These are phyloP conservation scores for Malassezia psittaci DNA, from an alignment of 1,284 basidiomycete genomes.

Conservation along the genomic window DNA sequence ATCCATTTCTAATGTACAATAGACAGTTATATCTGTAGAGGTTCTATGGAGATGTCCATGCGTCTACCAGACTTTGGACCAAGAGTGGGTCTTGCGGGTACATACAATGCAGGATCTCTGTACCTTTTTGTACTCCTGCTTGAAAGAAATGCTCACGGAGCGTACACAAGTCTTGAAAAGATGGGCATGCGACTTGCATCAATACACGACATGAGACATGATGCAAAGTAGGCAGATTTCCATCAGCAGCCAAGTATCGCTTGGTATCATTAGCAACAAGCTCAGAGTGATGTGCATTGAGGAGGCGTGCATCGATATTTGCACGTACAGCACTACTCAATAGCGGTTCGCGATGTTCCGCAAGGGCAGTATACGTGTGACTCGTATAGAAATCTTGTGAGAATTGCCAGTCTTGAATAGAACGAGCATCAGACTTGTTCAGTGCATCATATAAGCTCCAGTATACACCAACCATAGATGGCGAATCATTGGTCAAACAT, in stretches of 20 bases:
- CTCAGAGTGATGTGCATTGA: neutral
- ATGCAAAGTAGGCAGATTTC: too few species aligned
- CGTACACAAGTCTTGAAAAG: neutral
- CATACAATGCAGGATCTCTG: slow-evolving; percentile 1
- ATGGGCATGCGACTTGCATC: neutral
- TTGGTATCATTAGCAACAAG: too few species aligned
- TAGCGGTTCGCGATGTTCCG: slow-evolving; percentile 9
- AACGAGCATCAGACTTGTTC: neutral
- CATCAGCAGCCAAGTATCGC: too few species aligned
- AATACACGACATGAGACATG: neutral
- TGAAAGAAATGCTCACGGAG: slow-evolving; percentile 1
- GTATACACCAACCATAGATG: slow-evolving; percentile 63
- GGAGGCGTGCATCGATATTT: neutral
- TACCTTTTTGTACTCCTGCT: neutral
- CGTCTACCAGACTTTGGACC: neutral
- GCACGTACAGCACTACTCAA: neutral
- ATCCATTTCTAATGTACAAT: slow-evolving; percentile 58
- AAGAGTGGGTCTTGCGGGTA: neutral
- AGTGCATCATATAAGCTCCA: slow-evolving; percentile 58
- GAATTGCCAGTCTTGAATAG: slow-evolving; percentile 1
- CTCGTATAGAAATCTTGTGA: slow-evolving; percentile 1
- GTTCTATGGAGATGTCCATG: neutral
- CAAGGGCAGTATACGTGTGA: neutral
- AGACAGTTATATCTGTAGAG: neutral
- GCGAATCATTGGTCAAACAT: slow-evolving; percentile 77